Conservation (phyloP, 202 grass and related monocot genomes). For the Panicum virgatum region DNA sequence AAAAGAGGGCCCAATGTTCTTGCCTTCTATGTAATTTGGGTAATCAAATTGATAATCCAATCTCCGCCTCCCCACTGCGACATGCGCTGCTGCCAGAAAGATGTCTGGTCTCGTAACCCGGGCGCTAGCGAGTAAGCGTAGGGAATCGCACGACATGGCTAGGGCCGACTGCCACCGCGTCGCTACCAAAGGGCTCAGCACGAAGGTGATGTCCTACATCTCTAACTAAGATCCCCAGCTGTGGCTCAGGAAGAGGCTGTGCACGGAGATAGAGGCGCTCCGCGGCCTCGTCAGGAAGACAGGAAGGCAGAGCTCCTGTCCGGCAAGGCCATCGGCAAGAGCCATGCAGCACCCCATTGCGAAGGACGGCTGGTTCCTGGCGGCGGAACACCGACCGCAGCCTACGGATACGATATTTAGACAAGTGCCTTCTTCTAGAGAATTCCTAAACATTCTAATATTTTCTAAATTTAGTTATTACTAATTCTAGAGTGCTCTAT, state of each 20-base stretch:
- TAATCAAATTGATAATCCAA: too few species aligned
- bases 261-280: constrained; percentile 32
- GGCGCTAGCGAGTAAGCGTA: too few species aligned
- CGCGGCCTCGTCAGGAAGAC: constrained; percentile 1
- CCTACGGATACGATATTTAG: too few species aligned
- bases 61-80: too few species aligned
- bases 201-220: neutral
- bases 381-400: neutral
- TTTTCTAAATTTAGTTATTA: too few species aligned
- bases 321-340: neutral
- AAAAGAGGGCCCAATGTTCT: too few species aligned
- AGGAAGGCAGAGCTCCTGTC: neutral
- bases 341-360: neutral
- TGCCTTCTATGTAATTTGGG: too few species aligned
- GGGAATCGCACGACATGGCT: neutral
- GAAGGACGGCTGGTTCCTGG: neutral
- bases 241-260: neutral
- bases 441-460: too few species aligned
- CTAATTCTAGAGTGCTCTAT: too few species aligned
- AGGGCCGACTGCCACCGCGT: neutral
- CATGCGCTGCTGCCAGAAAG: too few species aligned
- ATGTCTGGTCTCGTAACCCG: too few species aligned
- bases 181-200: neutral
- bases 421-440: too few species aligned
- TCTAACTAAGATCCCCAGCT: neutral